A percentile compares a stretch with the other conserved stretches of the same genome.
phyloP scores from a whole-genome alignment of 2,329 filamentous ascomycete species.

The Knoxdaviesia capensis region DNA sequence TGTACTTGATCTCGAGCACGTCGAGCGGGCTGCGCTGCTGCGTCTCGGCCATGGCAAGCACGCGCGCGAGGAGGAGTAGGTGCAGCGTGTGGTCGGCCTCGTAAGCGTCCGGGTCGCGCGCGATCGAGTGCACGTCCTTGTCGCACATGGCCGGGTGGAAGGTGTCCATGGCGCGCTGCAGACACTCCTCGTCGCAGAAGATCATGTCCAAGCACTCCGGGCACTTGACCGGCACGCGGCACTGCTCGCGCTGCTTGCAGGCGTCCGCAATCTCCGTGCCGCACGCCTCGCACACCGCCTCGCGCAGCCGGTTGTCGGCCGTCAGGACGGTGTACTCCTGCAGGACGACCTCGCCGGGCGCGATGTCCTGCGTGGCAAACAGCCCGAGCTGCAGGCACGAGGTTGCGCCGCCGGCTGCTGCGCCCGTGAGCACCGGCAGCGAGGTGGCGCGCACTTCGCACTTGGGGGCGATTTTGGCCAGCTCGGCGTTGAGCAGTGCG shows the following conservation, averaged over 20 bases:
- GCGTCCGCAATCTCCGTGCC: slow-evolving; percentile 40
- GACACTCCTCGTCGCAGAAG: slow-evolving; percentile 42
- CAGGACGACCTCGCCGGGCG: slow-evolving; percentile 56
- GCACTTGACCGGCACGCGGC: slow-evolving; percentile 32
- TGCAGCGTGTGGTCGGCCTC: slow-evolving; percentile 43
- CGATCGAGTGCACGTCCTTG: slow-evolving; percentile 43
- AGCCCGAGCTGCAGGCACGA: slow-evolving; percentile 67
- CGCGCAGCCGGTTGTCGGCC: slow-evolving; percentile 72
- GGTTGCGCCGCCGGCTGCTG: slow-evolving; percentile 28
- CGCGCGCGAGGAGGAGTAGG: slow-evolving; percentile 38
- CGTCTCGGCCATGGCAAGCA: slow-evolving; percentile 41
- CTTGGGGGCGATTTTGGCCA: slow-evolving; percentile 54
- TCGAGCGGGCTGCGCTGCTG: slow-evolving; percentile 42
- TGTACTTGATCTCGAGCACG: slow-evolving; percentile 43
- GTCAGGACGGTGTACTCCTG: slow-evolving; percentile 73
- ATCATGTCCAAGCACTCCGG: slow-evolving; percentile 44
- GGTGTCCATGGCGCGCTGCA: slow-evolving; percentile 31
- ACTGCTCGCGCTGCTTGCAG: too few relatives aligned
- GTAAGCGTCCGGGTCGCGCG: slow-evolving; percentile 38
- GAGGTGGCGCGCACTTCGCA: slow-evolving; percentile 60
- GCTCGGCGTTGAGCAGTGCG: slow-evolving; percentile 46
- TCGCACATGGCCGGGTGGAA: slow-evolving; percentile 49
- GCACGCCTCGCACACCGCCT: slow-evolving; percentile 78
- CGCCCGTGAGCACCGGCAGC: slow-evolving; percentile 48
- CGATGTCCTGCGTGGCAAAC: slow-evolving; percentile 69